These are phyloP conservation scores for Sarocladiaceae sp. DNA, from an alignment of 2,329 filamentous ascomycete genomes.

Conservation along the genomic window DNA sequence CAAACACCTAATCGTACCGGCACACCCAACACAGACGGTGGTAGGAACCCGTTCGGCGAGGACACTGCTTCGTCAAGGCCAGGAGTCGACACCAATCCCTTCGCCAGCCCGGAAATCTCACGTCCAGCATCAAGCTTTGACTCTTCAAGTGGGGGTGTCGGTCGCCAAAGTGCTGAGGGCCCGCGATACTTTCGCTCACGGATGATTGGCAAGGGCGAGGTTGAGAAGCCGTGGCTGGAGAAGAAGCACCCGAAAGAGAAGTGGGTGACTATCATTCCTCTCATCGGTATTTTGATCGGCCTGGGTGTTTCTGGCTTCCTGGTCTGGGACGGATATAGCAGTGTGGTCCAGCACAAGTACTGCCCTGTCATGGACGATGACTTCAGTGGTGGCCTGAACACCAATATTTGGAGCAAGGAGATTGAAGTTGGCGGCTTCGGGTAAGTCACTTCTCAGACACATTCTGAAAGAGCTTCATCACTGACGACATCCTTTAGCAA, in stretches of 20 bases:
- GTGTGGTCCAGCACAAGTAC: conserved; percentile 71
- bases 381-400: conserved; percentile 56
- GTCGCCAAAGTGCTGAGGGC: conserved; percentile 30
- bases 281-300: conserved; percentile 67
- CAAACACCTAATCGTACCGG: conserved; percentile 36
- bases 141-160: conserved; percentile 33
- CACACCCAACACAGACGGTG: conserved; percentile 36
- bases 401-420: conserved; percentile 67
- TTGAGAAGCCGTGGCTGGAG: conserved; percentile 74
- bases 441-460: conserved; percentile 41
- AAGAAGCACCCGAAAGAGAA: conserved; percentile 75
- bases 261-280: conserved; percentile 78
- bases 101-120: conserved; percentile 40
- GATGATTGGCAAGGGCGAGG: conserved; percentile 65
- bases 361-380: conserved; percentile 64
- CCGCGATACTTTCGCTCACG: conserved; percentile 69
- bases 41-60: conserved; percentile 37
- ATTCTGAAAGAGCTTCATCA: background rate
- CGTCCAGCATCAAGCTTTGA: conserved; percentile 44
- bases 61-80: conserved; percentile 31
- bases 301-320: conserved; percentile 65
- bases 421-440: conserved; percentile 72
- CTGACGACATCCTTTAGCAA: conserved; percentile 47
- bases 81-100: conserved; percentile 34
- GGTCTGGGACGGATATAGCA: conserved; percentile 69